phyloP scores from a whole-genome alignment of 2,329 filamentous ascomycete genomes.

The Tolypocladium tundrense region DNA sequence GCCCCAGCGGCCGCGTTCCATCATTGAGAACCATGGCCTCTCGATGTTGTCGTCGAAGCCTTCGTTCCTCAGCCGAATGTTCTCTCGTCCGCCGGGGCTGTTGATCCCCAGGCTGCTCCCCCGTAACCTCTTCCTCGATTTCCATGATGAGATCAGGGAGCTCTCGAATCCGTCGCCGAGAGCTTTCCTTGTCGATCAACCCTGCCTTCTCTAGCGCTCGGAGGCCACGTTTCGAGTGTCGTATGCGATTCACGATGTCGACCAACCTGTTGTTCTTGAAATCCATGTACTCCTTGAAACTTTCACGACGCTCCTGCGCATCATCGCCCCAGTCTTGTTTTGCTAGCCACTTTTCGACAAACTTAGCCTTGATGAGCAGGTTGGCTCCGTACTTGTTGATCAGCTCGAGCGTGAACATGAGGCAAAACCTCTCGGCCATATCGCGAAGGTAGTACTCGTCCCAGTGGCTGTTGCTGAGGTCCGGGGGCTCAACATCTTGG shows the following conservation, averaged over 20 bases:
- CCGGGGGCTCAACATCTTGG: slow-evolving; percentile 36
- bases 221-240: slow-evolving; percentile 38
- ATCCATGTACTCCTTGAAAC: slow-evolving; percentile 42
- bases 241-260: slow-evolving; percentile 40
- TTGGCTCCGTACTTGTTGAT: slow-evolving; percentile 48
- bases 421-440: slow-evolving; percentile 48
- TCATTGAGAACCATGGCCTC: slow-evolving; percentile 90
- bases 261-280: slow-evolving; percentile 40
- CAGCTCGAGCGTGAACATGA: slow-evolving; percentile 47
- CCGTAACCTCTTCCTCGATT: slow-evolving; percentile 15
- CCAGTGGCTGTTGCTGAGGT: slow-evolving; percentile 44
- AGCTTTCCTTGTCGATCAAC: slow-evolving; percentile 28
- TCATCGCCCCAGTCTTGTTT: slow-evolving; percentile 59
- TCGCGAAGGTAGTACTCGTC: slow-evolving; percentile 55
- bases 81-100: slow-evolving; percentile 28
- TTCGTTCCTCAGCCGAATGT: slow-evolving; percentile 56
- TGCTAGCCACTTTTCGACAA: slow-evolving; percentile 65
- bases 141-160: slow-evolving; percentile 23
- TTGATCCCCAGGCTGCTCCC: slow-evolving; percentile 13
- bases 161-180: slow-evolving; percentile 16
- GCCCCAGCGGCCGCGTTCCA: slow-evolving; percentile 62
- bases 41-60: slow-evolving; percentile 62
- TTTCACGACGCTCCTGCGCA: slow-evolving; percentile 39
- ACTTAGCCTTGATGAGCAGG: slow-evolving; percentile 49
- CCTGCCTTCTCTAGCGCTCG: slow-evolving; percentile 40